Evolutionary conservation across 2,329 filamentous ascomycete genomes (phyloP).

Genomic region (Lasiodiplodia sp.): DNA sequence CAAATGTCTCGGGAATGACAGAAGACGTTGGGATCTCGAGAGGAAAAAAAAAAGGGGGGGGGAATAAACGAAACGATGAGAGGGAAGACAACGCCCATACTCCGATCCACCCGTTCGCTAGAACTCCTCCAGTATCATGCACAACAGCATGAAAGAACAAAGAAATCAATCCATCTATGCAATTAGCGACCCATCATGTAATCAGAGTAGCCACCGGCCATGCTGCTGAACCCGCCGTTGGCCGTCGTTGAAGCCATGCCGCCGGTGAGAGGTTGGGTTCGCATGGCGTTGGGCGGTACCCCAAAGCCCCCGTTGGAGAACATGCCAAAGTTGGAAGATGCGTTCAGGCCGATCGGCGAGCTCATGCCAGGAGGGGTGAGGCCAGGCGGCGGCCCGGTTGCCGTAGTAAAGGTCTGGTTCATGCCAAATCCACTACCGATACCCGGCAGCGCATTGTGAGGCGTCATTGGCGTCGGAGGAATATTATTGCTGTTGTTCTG

Average conservation of each 20-base stretch:
- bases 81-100: slow-evolving; percentile 29
- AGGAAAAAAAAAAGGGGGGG: slow-evolving; percentile 32
- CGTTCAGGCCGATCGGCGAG: slow-evolving; percentile 40
- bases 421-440: slow-evolving; percentile 65
- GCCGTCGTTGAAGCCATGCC: slow-evolving; percentile 42
- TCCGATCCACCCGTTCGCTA: slow-evolving; percentile 25
- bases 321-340: slow-evolving; percentile 44
- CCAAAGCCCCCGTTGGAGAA: slow-evolving; percentile 48
- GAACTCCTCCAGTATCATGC: slow-evolving; percentile 24
- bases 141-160: slow-evolving; percentile 18
- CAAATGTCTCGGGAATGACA: slow-evolving; percentile 51
- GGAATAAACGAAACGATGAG: slow-evolving; percentile 39
- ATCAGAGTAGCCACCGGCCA: slow-evolving; percentile 43
- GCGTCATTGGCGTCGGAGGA: slow-evolving; percentile 57
- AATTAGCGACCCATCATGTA: slow-evolving; percentile 49
- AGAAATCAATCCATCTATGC: slow-evolving; percentile 17
- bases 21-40: slow-evolving; percentile 40
- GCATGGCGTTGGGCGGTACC: slow-evolving; percentile 45
- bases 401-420: slow-evolving; percentile 67
- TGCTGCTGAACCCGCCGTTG: slow-evolving; percentile 41
- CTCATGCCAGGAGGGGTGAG: slow-evolving; percentile 77
- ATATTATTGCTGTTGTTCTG: slow-evolving; percentile 65
- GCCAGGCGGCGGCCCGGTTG: slow-evolving; percentile 82
- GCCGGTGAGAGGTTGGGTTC: slow-evolving; percentile 40
- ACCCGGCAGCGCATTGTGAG: slow-evolving; percentile 61